Base-by-base conservation (phyloP, 352 stramenopile species). In the Pythium dissotocum region DNA sequence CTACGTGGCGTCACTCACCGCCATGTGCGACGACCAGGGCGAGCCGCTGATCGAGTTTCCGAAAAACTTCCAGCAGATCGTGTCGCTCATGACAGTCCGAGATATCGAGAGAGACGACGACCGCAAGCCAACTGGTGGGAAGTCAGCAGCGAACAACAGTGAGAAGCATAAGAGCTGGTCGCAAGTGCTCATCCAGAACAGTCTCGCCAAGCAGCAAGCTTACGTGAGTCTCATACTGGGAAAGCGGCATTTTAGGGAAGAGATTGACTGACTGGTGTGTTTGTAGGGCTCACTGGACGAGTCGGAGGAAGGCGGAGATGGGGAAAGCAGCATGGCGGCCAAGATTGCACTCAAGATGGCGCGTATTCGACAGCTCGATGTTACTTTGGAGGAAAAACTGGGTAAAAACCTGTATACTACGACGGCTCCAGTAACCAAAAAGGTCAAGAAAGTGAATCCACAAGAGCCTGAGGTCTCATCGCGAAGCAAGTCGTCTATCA, bases 281-380 rank as follows among this genome's bases (percentile, higher is more conserved):
- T 9, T 65, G 30, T 53, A 90, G 82, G 82, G 80, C 7, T 58
- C 67, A 21, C 56, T 90, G 52, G 72, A 84, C 24, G 79, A 88
- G 24, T 52, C 49, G 16, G 73, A 73, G 10, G 70, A 83, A 6
- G 71, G 70, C 8, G 40, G 46, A 1, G 67, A 77, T 52, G 72
- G 65, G 0, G 73, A 74, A n/a, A 57, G 52, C 5, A 65, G 61
- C 10, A 53, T 89, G 28, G 69, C 73, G 24, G 71, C 80, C 40
- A 92, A 90, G 59, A 89, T 92, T 40, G 84, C 82, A n/a, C 63
- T 90, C 42, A 90, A 90, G 65, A 87, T 89, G 71, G 80, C 82
- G 24, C 78, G 77, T 7, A 82, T 92, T 51, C 79, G 79, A 28
- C 82, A 89, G 42, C 61, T 89, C 9, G 84, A 92, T 57, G 67